Conservation (phyloP, 2,329 filamentous ascomycete species). For the Pseudogymnoascus sp. region DNA sequence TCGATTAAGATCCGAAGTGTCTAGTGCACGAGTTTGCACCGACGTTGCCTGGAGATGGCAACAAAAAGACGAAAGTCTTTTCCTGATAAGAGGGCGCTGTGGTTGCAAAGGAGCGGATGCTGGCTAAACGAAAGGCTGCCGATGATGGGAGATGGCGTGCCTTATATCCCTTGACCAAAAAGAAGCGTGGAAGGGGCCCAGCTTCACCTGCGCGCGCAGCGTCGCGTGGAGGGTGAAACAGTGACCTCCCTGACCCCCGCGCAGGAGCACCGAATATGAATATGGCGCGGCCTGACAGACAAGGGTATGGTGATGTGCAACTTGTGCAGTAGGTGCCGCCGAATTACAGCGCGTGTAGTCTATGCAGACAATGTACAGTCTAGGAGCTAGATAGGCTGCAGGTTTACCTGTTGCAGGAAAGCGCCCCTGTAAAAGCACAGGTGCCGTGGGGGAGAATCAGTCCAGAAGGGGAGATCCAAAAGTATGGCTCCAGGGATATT, state of each 20-base stretch:
- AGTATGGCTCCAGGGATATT: constrained; percentile 5
- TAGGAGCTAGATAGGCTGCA: background rate
- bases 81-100: background rate
- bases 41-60: background rate
- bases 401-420: background rate
- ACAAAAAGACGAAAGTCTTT: background rate
- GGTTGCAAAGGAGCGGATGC: background rate
- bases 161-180: constrained; percentile 3
- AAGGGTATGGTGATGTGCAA: constrained; percentile 3
- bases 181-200: background rate
- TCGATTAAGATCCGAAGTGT: background rate
- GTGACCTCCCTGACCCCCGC: constrained; percentile 4
- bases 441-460: background rate
- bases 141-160: constrained; percentile 8
- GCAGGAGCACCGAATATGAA: background rate
- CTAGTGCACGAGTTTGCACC: constrained; percentile 4
- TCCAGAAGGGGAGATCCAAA: background rate
- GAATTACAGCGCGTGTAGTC: background rate
- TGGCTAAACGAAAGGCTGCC: background rate
- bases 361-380: background rate
- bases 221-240: constrained; percentile 7
- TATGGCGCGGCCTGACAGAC: constrained; percentile 3
- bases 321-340: background rate
- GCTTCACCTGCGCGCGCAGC: background rate
- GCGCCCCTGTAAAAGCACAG: constrained; percentile 3